Conservation (phyloP, 2,329 filamentous ascomycete genomes). For the Microascus cirrosus region DNA sequence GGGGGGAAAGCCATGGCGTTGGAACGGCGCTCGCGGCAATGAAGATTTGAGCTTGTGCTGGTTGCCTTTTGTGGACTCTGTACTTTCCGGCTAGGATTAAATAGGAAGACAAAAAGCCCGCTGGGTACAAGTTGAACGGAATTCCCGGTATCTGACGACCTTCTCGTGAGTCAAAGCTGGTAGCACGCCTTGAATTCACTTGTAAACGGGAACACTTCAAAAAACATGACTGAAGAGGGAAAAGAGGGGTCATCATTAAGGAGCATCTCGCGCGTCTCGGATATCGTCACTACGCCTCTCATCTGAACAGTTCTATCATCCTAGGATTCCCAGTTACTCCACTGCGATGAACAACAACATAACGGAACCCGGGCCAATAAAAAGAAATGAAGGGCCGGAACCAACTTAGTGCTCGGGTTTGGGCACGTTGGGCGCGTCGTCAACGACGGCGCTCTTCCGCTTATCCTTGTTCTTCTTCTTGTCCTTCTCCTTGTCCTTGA, state of each 20-base stretch:
- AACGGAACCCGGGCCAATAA: not conserved
- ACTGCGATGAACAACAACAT: not conserved
- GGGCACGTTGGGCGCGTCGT: slow-evolving; percentile 13
- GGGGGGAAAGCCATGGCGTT: not conserved
- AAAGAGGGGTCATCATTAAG: not conserved
- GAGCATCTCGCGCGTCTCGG: not conserved
- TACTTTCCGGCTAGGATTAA: not conserved
- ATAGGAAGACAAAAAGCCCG: not conserved
- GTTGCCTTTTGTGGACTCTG: not conserved
- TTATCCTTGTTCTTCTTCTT: slow-evolving; percentile 40
- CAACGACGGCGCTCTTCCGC: slow-evolving; percentile 14
- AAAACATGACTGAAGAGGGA: not conserved
- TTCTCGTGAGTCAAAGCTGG: no score
- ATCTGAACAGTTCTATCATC: not conserved
- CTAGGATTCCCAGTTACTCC: not conserved
- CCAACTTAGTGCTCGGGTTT: not conserved
- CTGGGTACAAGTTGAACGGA: not conserved
- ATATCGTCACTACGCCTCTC: not conserved
- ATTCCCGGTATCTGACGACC: not conserved
- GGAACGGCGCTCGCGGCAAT: not conserved
- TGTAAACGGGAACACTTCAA: not conserved
- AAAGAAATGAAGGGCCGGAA: not conserved
- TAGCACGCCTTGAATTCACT: no score
- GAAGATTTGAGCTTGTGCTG: not conserved
- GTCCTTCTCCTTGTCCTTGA: slow-evolving; percentile 76